phyloP scores from a whole-genome alignment of 2,329 filamentous ascomycete species.

The Ophiostoma sp. region DNA sequence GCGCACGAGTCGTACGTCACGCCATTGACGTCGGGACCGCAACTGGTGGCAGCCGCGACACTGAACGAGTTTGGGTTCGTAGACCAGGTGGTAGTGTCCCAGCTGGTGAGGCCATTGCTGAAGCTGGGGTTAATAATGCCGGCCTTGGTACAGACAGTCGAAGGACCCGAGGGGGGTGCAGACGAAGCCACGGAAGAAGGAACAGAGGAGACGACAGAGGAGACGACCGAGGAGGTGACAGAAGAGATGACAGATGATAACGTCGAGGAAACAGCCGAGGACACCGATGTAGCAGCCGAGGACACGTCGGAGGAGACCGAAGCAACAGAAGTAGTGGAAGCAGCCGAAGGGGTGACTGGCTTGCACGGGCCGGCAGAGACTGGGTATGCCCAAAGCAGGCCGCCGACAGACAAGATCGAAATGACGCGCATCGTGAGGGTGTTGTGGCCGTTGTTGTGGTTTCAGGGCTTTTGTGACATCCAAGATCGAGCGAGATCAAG shows the following conservation, averaged over 20 bases:
- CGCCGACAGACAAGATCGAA: not conserved
- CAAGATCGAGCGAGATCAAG: not conserved
- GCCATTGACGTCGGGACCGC: not conserved
- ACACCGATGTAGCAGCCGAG: not conserved
- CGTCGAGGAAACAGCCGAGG: not conserved
- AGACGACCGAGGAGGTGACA: not conserved
- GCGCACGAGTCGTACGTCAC: slow-evolving; percentile 4
- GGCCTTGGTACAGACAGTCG: not conserved
- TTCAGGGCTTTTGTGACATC: not conserved
- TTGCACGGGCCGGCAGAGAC: not conserved
- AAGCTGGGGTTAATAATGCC: not conserved
- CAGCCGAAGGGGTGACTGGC: not conserved
- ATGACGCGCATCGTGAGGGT: not conserved
- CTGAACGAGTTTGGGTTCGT: not conserved
- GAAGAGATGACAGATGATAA: not conserved
- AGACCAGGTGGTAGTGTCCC: not conserved
- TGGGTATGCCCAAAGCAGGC: not conserved
- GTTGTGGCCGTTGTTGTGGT: not conserved
- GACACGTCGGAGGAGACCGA: not conserved
- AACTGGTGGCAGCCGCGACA: not conserved
- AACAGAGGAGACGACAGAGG: not conserved
- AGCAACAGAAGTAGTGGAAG: not conserved
- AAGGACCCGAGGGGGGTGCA: not conserved
- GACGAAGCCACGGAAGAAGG: not conserved
- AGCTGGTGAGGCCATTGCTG: not conserved